These are phyloP conservation scores for Phytophthora meadii DNA, from an alignment of 352 stramenopile species.

Conservation along the genomic window DNA sequence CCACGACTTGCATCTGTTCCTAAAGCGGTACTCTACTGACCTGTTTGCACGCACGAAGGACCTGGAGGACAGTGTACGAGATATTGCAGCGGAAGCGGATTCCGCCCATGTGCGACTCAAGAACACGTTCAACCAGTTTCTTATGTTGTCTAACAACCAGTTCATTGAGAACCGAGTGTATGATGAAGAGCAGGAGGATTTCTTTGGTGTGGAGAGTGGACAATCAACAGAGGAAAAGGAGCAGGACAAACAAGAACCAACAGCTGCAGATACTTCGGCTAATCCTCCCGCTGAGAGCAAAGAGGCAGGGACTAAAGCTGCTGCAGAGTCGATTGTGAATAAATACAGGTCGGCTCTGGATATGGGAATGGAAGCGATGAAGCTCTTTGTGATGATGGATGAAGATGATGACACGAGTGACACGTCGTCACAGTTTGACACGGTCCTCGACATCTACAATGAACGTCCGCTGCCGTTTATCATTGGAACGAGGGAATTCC, in stretches of 20 bases:
- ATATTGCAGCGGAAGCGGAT: slow-evolving; percentile 73
- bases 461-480: slow-evolving; percentile 87
- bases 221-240: slow-evolving; percentile 6
- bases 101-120: slow-evolving; percentile 74
- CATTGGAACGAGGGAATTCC: slow-evolving; percentile 86
- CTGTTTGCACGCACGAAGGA: slow-evolving; percentile 74
- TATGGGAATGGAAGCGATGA: slow-evolving; percentile 85
- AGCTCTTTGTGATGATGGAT: slow-evolving; percentile 85
- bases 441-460: slow-evolving; percentile 90
- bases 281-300: slow-evolving; percentile 17
- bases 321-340: slow-evolving; percentile 64
- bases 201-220: slow-evolving; percentile 44
- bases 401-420: slow-evolving; percentile 66
- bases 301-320: slow-evolving; percentile 34
- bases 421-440: slow-evolving; percentile 65
- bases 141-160: slow-evolving; percentile 89
- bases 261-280: neutral
- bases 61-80: slow-evolving; percentile 74
- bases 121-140: slow-evolving; percentile 90
- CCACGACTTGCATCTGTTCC: slow-evolving; percentile 69
- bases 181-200: slow-evolving; percentile 86
- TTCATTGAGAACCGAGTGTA: slow-evolving; percentile 92
- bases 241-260: slow-evolving; percentile 3
- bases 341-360: slow-evolving; percentile 81
- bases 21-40: slow-evolving; percentile 68